These are phyloP conservation scores for Camellia oleifera DNA, from an alignment of 179 eudicot genomes.

Conservation along the genomic window DNA sequence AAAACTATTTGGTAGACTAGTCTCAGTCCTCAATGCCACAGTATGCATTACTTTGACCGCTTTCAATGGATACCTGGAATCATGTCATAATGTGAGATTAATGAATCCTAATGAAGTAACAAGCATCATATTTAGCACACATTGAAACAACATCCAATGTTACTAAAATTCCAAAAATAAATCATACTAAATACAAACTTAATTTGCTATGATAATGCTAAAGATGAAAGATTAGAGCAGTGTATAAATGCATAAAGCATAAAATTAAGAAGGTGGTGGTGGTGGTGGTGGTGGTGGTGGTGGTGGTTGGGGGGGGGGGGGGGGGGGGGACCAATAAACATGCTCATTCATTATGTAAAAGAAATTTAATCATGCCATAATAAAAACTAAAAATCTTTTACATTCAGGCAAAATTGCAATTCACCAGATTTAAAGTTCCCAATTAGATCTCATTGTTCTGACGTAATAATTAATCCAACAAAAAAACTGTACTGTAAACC, in stretches of 20 bases:
- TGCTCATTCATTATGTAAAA: no score
- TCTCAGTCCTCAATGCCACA: constrained; percentile 91
- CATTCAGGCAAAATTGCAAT: background rate
- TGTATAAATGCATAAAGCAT: background rate
- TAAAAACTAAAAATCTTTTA: background rate
- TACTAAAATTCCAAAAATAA: background rate
- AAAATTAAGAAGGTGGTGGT: background rate
- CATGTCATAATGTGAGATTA: constrained; percentile 8
- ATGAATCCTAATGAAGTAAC: background rate
- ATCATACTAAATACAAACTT: background rate
- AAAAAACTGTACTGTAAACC: background rate
- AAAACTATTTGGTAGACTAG: constrained; percentile 47
- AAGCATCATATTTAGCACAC: background rate
- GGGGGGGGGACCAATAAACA: no score
- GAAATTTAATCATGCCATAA: no score
- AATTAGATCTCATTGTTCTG: background rate
- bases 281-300: no score
- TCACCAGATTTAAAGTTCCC: background rate
- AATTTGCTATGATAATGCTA: background rate
- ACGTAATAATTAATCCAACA: background rate
- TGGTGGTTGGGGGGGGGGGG: no score
- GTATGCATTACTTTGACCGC: constrained; percentile 95
- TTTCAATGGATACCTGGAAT: constrained; percentile 80
- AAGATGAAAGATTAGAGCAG: background rate
- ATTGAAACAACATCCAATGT: background rate